Evolutionary conservation across 1,284 basidiomycete species (phyloP).

Genomic region (Apiotrichum akiyoshidainum): DNA sequence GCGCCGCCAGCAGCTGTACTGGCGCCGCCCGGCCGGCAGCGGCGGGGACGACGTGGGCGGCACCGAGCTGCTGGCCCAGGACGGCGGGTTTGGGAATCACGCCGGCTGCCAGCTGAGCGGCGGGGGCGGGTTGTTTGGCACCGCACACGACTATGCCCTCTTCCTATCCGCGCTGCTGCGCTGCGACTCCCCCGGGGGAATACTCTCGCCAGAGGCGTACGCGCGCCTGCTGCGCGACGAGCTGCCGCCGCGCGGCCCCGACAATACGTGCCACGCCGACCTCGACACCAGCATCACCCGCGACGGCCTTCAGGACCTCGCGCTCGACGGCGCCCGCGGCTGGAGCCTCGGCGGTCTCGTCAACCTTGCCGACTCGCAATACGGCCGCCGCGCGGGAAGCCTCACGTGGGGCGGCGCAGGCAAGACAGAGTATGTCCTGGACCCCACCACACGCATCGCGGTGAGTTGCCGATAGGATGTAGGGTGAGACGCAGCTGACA

Average conservation of each 20-base stretch:
- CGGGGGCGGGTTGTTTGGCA: conserved; percentile 26
- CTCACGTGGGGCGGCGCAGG: too few species aligned
- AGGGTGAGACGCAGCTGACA: too few species aligned
- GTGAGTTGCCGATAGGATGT: too few species aligned
- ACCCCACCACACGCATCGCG: too few species aligned
- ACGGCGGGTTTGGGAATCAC: conserved; percentile 1
- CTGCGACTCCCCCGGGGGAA: conserved; percentile 6
- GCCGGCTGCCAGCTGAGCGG: too few species aligned
- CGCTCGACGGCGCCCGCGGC: too few species aligned
- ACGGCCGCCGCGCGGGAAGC: too few species aligned
- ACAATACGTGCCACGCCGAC: conserved; percentile 13
- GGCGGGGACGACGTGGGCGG: neutral
- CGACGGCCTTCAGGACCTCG: too few species aligned
- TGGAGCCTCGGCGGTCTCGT: too few species aligned
- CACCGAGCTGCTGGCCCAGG: neutral
- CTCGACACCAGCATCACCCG: too few species aligned
- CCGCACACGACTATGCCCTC: conserved; percentile 17
- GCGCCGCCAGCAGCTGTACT: conserved; percentile 6
- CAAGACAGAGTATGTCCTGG: too few species aligned
- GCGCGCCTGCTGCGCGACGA: conserved; percentile 28
- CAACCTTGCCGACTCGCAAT: too few species aligned
- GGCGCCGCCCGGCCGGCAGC: neutral
- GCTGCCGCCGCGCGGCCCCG: conserved; percentile 14
- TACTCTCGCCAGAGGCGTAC: conserved; percentile 24
- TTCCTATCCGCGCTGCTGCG: conserved; percentile 19